Conservation (phyloP, 495 filamentous ascomycete species). For the Penicillium atrosanguineum region DNA sequence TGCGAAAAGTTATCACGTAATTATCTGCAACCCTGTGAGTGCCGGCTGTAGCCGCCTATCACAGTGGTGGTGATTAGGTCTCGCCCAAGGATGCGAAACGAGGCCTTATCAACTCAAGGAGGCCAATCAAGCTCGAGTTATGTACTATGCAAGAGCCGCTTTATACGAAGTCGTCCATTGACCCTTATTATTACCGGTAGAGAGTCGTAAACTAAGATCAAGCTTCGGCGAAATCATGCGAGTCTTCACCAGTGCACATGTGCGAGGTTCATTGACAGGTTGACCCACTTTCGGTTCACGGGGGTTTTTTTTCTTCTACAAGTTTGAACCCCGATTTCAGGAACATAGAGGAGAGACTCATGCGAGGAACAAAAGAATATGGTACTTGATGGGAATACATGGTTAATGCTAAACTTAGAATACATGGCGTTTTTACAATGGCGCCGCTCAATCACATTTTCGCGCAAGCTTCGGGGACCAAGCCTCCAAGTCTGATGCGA, state of each 20-base stretch:
- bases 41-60: slow-evolving; percentile 26
- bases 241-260: background rate
- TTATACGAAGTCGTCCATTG: no score
- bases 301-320: background rate
- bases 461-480: background rate
- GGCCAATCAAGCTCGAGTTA: background rate
- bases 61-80: slow-evolving; percentile 10
- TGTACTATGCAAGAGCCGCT: no score
- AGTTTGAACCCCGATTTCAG: background rate
- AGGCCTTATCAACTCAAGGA: background rate
- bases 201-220: no score
- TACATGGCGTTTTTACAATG: slow-evolving; percentile 23
- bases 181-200: no score
- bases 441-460: background rate
- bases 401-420: slow-evolving; percentile 22
- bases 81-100: background rate
- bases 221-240: no score
- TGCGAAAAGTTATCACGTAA: slow-evolving; percentile 27
- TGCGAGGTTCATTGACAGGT: background rate
- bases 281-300: background rate
- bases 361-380: slow-evolving; percentile 1
- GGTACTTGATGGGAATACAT: slow-evolving; percentile 12
- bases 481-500: background rate
- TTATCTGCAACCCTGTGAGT: slow-evolving; percentile 14
- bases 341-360: background rate